Percentiles rank a stretch among this genome's conserved stretches.
phyloP scores from a whole-genome alignment of 495 filamentous ascomycete genomes.

The Penicillium tannophilum region DNA sequence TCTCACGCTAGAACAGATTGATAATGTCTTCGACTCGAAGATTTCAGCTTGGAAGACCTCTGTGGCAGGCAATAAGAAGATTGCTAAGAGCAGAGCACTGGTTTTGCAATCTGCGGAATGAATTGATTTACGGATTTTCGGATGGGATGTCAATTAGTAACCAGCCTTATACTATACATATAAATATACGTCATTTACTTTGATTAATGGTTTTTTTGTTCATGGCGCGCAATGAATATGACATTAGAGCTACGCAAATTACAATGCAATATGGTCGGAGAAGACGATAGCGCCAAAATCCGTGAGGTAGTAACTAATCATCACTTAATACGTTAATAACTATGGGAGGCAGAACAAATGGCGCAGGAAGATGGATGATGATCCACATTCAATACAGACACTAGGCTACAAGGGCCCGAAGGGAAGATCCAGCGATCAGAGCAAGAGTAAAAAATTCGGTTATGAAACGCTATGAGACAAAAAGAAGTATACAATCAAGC shows the following conservation, averaged over 20 bases:
- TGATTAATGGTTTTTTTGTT: no score
- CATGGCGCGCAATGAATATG: neutral
- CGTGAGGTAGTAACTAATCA: neutral
- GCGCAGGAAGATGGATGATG: no score
- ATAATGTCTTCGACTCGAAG: slow-evolving; percentile 28
- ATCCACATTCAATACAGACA: neutral
- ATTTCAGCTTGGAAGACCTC: slow-evolving; percentile 31
- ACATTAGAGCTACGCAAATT: neutral
- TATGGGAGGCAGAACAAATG: no score
- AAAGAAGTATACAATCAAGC: neutral
- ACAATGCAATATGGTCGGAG: slow-evolving; percentile 5
- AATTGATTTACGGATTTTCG: slow-evolving; percentile 22
- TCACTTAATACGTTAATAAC: no score
- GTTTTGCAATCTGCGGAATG: slow-evolving; percentile 1
- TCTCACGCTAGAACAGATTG: slow-evolving; percentile 34
- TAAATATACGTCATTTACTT: neutral
- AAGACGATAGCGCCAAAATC: neutral
- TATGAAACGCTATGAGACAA: neutral
- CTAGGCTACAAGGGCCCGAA: neutral
- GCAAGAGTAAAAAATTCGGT: neutral
- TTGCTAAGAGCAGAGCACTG: slow-evolving; percentile 3
- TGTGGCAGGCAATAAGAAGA: slow-evolving; percentile 17
- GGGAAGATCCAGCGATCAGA: neutral
- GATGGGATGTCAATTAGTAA: slow-evolving; percentile 19
- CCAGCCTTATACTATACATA: neutral